These are phyloP conservation scores for Dalechampia spathulata DNA, from an alignment of 441 rosid genomes.

Conservation along the genomic window DNA sequence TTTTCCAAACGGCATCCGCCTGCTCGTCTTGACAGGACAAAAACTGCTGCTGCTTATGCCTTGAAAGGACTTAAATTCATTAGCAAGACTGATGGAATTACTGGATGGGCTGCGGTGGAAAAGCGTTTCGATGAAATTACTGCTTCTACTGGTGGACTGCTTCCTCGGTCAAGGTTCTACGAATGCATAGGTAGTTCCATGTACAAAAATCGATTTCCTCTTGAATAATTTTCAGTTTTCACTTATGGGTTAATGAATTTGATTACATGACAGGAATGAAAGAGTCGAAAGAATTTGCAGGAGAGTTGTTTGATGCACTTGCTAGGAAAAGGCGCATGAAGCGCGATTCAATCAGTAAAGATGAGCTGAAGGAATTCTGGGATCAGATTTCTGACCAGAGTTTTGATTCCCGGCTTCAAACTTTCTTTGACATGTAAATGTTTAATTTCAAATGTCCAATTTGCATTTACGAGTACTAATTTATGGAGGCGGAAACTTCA, in stretches of 20 bases:
- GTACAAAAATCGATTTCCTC: background rate
- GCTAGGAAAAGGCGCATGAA: constrained; percentile 57
- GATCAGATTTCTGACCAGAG: constrained; percentile 81
- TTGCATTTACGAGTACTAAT: background rate
- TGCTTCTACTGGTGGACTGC: constrained; percentile 45
- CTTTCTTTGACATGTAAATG: constrained; percentile 81
- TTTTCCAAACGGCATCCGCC: constrained; percentile 43
- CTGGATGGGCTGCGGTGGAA: constrained; percentile 74
- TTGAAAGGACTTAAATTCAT: constrained; percentile 85
- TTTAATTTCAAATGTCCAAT: background rate
- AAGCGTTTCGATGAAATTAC: constrained; percentile 62
- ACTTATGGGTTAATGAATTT: background rate
- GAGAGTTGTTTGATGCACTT: constrained; percentile 68
- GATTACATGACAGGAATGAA: constrained; percentile 56
- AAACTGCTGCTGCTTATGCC: constrained; percentile 73
- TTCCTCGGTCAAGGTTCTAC: constrained; percentile 57
- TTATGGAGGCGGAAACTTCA: background rate
- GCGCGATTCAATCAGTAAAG: constrained; percentile 61
- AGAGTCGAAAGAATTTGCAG: constrained; percentile 86
- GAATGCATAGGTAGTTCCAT: constrained; percentile 66
- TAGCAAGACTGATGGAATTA: constrained; percentile 47
- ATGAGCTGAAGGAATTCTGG: constrained; percentile 65
- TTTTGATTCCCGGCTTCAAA: constrained; percentile 89
- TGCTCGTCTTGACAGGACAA: constrained; percentile 53
- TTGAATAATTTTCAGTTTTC: constrained; percentile 1